Evolutionary conservation across 257 asterid genomes (phyloP).

Genomic region (Petrea volubilis): DNA sequence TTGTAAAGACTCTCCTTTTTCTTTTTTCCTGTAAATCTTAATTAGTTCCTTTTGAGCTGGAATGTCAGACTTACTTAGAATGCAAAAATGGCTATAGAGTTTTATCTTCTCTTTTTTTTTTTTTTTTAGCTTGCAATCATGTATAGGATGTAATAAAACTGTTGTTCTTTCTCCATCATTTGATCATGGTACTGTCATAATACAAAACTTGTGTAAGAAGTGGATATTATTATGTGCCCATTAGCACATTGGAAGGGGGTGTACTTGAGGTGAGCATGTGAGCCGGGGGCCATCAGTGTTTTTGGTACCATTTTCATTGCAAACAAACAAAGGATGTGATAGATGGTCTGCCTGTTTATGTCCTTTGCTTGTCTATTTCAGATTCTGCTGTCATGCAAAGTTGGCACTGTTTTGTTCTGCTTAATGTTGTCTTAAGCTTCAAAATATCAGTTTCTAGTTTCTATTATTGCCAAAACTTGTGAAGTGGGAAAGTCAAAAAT

Average conservation of each 20-base stretch:
- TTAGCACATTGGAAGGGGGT: slow-evolving; percentile 54
- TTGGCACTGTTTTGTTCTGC: background rate
- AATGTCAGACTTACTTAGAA: too few species aligned
- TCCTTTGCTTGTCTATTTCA: background rate
- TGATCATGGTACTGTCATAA: background rate
- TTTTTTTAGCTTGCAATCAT: slow-evolving; percentile 18
- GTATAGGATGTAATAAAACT: slow-evolving; percentile 18
- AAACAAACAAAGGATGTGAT: slow-evolving; percentile 32
- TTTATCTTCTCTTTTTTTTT: too few species aligned
- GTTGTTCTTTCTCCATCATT: background rate
- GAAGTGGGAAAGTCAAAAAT: background rate
- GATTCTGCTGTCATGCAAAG: slow-evolving; percentile 1
- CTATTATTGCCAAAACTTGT: background rate
- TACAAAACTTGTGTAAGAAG: slow-evolving; percentile 3
- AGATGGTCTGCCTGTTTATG: slow-evolving; percentile 27
- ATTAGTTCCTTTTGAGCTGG: too few species aligned
- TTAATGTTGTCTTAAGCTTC: background rate
- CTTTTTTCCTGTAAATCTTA: too few species aligned
- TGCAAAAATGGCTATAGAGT: too few species aligned
- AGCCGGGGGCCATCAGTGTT: slow-evolving; percentile 40
- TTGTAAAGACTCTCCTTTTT: too few species aligned
- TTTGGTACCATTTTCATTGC: slow-evolving; percentile 19
- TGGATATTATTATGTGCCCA: background rate
- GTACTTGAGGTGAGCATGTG: slow-evolving; percentile 48
- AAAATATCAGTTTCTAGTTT: background rate